These are phyloP conservation scores for Parastagonospora nodorum DNA, from an alignment of 2,329 filamentous ascomycete genomes.

Conservation along the genomic window DNA sequence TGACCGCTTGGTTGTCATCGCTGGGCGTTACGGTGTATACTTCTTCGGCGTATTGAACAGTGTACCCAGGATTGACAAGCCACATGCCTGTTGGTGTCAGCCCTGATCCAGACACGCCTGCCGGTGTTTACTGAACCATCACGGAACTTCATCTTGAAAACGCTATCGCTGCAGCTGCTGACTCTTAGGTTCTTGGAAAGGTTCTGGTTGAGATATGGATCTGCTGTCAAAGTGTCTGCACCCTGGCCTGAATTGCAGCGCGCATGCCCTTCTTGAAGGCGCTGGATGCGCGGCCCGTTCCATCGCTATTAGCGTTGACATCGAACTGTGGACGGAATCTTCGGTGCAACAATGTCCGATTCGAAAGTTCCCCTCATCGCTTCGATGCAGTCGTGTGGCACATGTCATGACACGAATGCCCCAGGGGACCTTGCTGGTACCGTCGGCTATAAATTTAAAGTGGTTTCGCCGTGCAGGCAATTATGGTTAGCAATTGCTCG, in stretches of 20 bases:
- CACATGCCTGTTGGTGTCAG: conserved; percentile 59
- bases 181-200: background rate
- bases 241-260: background rate
- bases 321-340: conserved; percentile 27
- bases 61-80: conserved; percentile 62
- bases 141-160: conserved; percentile 61
- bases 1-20: conserved; percentile 54
- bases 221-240: background rate
- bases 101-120: background rate
- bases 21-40: conserved; percentile 59
- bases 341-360: conserved; percentile 26
- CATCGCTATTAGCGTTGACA: conserved; percentile 7
- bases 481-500: no score
- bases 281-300: conserved; percentile 25
- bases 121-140: conserved; percentile 52
- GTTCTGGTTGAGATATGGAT: background rate
- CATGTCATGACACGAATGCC: conserved; percentile 3
- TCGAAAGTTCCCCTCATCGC: background rate
- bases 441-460: background rate
- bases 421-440: background rate
- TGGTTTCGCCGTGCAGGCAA: no score
- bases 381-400: conserved; percentile 9
- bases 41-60: conserved; percentile 69
- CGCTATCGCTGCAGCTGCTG: background rate
- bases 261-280: background rate